These are phyloP conservation scores for Phialophora chinensis DNA, from an alignment of 2,329 filamentous ascomycete species.

Conservation along the genomic window DNA sequence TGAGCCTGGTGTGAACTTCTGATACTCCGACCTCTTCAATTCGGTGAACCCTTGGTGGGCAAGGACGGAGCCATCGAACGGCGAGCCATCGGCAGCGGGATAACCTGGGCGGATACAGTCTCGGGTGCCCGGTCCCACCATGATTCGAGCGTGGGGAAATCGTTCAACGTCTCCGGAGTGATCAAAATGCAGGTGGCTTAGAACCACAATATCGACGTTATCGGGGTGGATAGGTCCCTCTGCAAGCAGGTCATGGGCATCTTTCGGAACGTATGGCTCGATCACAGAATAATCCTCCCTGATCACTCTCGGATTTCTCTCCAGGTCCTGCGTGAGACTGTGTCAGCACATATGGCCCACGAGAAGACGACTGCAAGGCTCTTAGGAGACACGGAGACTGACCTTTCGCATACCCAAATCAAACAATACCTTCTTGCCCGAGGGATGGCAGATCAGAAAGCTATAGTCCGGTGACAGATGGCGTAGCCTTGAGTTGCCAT, in stretches of 20 bases:
- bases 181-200: constrained; percentile 45
- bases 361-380: neutral
- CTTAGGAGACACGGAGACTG: neutral
- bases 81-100: constrained; percentile 48
- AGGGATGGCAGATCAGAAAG: constrained; percentile 20
- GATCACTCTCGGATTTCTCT: constrained; percentile 24
- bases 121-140: constrained; percentile 58
- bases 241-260: constrained; percentile 19
- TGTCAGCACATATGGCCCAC: neutral
- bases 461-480: constrained; percentile 25
- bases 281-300: constrained; percentile 22
- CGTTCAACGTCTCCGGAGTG: constrained; percentile 58
- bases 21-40: constrained; percentile 36
- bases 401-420: constrained; percentile 25
- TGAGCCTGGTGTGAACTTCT: constrained; percentile 41
- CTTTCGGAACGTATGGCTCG: constrained; percentile 24
- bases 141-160: constrained; percentile 56
- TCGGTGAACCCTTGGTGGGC: constrained; percentile 14
- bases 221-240: constrained; percentile 22
- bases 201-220: constrained; percentile 42
- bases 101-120: constrained; percentile 53
- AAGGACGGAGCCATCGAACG: constrained; percentile 40
- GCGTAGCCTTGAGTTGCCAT: constrained; percentile 12
- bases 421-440: constrained; percentile 21
- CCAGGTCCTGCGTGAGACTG: constrained; percentile 15